Conservation (phyloP, 495 filamentous ascomycete genomes). For the Penicillium fimorum region DNA sequence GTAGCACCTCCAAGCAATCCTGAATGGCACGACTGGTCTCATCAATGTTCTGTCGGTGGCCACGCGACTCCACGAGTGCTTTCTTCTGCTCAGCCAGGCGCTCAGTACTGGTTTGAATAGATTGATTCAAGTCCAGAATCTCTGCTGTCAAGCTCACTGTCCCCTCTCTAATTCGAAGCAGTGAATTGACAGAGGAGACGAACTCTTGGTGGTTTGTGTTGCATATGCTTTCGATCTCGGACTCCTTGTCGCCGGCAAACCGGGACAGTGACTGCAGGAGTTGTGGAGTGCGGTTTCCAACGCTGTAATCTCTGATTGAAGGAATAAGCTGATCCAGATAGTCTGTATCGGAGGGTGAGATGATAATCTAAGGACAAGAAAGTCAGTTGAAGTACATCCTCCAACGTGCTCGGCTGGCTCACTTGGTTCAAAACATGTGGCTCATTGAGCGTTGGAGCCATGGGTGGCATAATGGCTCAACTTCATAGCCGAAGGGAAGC, state of each 20-base stretch:
- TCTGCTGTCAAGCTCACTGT: constrained; percentile 85
- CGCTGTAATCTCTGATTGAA: constrained; percentile 83
- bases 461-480: constrained; percentile 5
- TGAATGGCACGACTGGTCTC: constrained; percentile 87
- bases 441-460: constrained; percentile 41
- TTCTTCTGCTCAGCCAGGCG: constrained; percentile 93
- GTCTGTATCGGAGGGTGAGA: constrained; percentile 85
- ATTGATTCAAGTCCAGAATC: constrained; percentile 87
- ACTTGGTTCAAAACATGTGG: constrained; percentile 47
- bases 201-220: constrained; percentile 97
- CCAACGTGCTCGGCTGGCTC: background rate
- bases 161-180: constrained; percentile 85
- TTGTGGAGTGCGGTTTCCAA: constrained; percentile 66
- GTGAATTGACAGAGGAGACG: constrained; percentile 84
- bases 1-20: constrained; percentile 87
- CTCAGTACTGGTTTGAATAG: constrained; percentile 93
- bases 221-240: constrained; percentile 92
- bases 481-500: constrained; percentile 40
- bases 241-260: constrained; percentile 81
- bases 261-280: constrained; percentile 75
- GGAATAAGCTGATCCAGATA: constrained; percentile 94
- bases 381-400: constrained; percentile 6
- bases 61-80: constrained; percentile 82
- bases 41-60: constrained; percentile 93
- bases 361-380: constrained; percentile 67